Percentiles rank a stretch among this genome's conserved stretches.
These are phyloP conservation scores for Capsicum baccatum DNA, from an alignment of 257 asterid genomes.

Conservation along the genomic window DNA sequence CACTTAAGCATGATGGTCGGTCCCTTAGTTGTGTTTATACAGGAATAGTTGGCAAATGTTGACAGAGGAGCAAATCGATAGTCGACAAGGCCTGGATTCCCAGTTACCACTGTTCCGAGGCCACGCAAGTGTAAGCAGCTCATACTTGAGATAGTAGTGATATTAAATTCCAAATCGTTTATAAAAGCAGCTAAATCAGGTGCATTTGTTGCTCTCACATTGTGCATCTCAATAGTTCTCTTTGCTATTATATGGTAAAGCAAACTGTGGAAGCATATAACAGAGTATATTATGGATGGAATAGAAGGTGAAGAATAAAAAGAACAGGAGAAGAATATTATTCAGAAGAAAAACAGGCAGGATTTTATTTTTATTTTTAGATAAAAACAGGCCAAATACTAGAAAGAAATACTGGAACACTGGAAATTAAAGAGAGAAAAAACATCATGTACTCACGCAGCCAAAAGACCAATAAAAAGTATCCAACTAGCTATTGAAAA, in stretches of 20 bases:
- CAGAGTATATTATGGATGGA: background rate
- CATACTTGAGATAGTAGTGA: slow-evolving; percentile 88
- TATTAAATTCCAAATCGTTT: slow-evolving; percentile 81
- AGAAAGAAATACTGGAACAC: background rate
- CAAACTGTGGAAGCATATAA: slow-evolving; percentile 58
- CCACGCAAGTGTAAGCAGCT: slow-evolving; percentile 90
- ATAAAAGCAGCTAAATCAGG: slow-evolving; percentile 77
- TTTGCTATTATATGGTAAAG: slow-evolving; percentile 85
- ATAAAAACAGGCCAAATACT: background rate
- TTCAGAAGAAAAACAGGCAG: slow-evolving; percentile 2
- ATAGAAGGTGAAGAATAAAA: background rate
- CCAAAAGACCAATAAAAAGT: slow-evolving; percentile 81
- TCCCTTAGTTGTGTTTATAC: slow-evolving; percentile 79
- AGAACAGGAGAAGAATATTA: background rate
- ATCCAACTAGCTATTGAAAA: slow-evolving; percentile 92
- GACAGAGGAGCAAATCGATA: slow-evolving; percentile 69
- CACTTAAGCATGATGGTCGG: slow-evolving; percentile 78
- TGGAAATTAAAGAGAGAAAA: slow-evolving; percentile 10
- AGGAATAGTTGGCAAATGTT: slow-evolving; percentile 75
- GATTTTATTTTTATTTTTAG: background rate
- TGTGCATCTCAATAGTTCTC: slow-evolving; percentile 88
- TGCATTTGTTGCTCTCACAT: slow-evolving; percentile 75
- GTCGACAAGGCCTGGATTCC: slow-evolving; percentile 68
- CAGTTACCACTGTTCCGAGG: slow-evolving; percentile 69
- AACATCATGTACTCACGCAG: slow-evolving; percentile 73